phyloP scores from a whole-genome alignment of 1,139 yeast species.

The Suhomyces anneliseae region DNA sequence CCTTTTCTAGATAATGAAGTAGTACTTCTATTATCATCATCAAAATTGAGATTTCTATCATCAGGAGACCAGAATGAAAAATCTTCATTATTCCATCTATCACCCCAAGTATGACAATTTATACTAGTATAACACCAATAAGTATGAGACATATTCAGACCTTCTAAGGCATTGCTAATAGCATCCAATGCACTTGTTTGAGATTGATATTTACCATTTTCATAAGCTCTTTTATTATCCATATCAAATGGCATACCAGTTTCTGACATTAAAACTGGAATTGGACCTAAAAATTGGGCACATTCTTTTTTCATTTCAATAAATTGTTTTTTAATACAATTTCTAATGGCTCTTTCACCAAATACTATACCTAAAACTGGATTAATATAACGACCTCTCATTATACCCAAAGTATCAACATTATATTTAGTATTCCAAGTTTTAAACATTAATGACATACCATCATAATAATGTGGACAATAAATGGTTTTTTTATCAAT shows the following conservation, averaged over 20 bases:
- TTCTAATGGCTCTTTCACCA: conserved; percentile 78
- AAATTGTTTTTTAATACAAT: conserved; percentile 68
- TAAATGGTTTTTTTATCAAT: conserved; percentile 68
- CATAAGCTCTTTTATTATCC: conserved; percentile 73
- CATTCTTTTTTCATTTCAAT: conserved; percentile 65
- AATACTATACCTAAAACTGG: conserved; percentile 78
- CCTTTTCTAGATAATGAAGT: conserved; percentile 12
- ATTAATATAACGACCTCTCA: conserved; percentile 71
- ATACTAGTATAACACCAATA: conserved; percentile 80
- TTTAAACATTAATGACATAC: conserved; percentile 87
- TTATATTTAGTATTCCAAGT: conserved; percentile 76
- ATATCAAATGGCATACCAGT: conserved; percentile 98
- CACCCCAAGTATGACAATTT: conserved; percentile 83
- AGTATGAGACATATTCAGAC: conserved; percentile 67
- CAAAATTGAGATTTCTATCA: conserved; percentile 40
- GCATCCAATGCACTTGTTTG: conserved; percentile 89
- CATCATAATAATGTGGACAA: conserved; percentile 92
- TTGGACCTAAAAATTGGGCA: conserved; percentile 52
- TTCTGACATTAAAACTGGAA: conserved; percentile 82
- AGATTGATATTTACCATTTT: conserved; percentile 60
- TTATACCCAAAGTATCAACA: conserved; percentile 88
- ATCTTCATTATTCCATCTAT: conserved; percentile 91
- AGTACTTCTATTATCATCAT: conserved; percentile 8
- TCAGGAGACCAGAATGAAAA: conserved; percentile 82
- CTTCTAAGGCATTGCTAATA: conserved; percentile 72